A percentile compares a stretch with the other conserved stretches of the same genome.
phyloP scores from a whole-genome alignment of 2,329 filamentous ascomycete species.

The Colletotrichum cordylinicola region DNA sequence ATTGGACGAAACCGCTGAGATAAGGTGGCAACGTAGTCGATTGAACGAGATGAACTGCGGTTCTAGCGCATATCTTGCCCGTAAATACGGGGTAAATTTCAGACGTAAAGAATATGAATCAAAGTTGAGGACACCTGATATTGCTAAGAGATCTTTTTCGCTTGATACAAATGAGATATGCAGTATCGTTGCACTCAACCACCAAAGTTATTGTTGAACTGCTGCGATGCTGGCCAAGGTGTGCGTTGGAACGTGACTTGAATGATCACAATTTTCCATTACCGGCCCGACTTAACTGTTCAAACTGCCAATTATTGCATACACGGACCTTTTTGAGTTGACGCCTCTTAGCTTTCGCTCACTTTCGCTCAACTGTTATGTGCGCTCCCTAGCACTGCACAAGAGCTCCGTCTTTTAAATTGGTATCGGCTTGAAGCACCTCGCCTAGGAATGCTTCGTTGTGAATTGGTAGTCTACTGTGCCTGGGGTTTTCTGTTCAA shows the following conservation, averaged over 20 bases:
- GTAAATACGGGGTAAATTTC: background rate
- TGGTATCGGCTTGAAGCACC: background rate
- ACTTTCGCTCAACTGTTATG: background rate
- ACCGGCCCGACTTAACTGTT: background rate
- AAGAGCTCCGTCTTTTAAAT: accelerated
- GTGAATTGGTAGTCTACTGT: background rate
- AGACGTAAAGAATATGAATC: background rate
- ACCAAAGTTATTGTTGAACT: background rate
- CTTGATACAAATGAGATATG: background rate
- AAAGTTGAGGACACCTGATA: background rate
- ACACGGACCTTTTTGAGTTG: accelerated
- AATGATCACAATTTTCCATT: background rate
- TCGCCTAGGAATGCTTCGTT: background rate
- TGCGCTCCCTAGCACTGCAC: background rate
- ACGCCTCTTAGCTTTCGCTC: background rate
- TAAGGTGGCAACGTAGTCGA: background rate
- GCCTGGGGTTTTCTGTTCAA: background rate
- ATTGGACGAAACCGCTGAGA: background rate
- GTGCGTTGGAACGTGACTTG: accelerated
- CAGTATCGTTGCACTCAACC: background rate
- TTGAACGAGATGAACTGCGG: background rate
- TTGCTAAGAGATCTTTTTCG: background rate
- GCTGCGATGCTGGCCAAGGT: background rate
- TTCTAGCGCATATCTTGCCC: background rate
- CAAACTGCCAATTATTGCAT: accelerated